These are phyloP conservation scores for Allium cepa DNA, from an alignment of 106 monocot species.

Conservation along the genomic window DNA sequence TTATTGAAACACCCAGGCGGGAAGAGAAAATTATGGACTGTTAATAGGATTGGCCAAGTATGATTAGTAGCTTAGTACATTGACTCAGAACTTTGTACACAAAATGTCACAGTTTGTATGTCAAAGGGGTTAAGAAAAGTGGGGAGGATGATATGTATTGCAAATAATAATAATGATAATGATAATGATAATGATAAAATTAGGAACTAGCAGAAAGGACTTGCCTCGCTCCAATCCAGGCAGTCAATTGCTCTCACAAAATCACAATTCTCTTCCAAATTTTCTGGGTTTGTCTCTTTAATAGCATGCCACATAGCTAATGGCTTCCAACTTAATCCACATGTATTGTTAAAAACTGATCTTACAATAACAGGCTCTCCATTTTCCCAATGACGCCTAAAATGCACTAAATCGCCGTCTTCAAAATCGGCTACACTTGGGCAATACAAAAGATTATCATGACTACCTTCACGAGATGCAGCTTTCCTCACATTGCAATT, in stretches of 20 bases:
- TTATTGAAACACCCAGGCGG: no score
- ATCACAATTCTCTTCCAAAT: conserved; percentile 16
- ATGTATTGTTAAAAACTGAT: conserved; percentile 13
- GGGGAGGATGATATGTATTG: no score
- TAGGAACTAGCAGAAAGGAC: not conserved
- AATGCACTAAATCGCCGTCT: conserved; percentile 15
- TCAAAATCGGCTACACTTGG: conserved; percentile 11
- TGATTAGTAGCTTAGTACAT: no score
- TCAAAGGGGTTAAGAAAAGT: no score
- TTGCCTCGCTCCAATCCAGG: conserved; percentile 37
- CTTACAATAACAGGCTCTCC: conserved; percentile 28
- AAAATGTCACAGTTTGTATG: no score
- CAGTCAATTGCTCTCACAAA: conserved; percentile 35
- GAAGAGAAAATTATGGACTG: no score
- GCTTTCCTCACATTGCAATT: conserved; percentile 8
- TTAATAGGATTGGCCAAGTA: no score
- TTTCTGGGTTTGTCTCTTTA: conserved; percentile 17
- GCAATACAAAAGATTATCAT: conserved; percentile 24
- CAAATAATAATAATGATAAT: no score
- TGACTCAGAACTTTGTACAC: no score
- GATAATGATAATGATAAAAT: not conserved
- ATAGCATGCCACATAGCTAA: conserved; percentile 26
- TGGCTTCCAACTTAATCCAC: conserved; percentile 23
- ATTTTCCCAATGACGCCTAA: conserved; percentile 21
- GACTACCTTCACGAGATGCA: conserved; percentile 6